Conservation (phyloP, 2,329 filamentous ascomycete species). For the Penicillium sp. region DNA sequence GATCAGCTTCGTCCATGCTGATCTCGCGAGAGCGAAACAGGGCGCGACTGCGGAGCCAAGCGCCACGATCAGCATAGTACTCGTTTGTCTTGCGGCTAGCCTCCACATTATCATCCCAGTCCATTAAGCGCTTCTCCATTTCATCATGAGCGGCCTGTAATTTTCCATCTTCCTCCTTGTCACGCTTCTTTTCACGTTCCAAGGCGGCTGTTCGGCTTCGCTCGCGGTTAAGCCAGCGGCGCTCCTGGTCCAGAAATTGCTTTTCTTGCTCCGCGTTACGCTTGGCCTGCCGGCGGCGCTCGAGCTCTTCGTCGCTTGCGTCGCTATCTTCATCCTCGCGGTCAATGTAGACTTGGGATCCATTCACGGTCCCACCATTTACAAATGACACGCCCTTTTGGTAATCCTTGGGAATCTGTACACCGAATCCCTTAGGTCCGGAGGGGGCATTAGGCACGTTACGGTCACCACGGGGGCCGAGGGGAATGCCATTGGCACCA, state of each 20-base stretch:
- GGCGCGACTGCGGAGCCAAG: constrained; percentile 81
- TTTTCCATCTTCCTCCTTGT: constrained; percentile 72
- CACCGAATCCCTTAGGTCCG: constrained; percentile 65
- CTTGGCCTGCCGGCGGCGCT: constrained; percentile 71
- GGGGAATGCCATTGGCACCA: constrained; percentile 73
- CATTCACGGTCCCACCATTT: constrained; percentile 72
- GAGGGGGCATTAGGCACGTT: constrained; percentile 75
- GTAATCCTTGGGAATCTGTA: constrained; percentile 69
- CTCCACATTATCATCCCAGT: constrained; percentile 93
- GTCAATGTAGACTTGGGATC: constrained; percentile 57
- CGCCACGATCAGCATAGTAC: constrained; percentile 84
- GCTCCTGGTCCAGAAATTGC: constrained; percentile 79
- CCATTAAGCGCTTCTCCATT: constrained; percentile 70
- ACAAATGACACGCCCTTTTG: constrained; percentile 82
- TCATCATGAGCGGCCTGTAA: constrained; percentile 66
- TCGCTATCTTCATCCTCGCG: constrained; percentile 85
- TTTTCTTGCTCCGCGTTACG: constrained; percentile 77
- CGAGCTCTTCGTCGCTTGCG: constrained; percentile 83
- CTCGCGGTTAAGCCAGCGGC: constrained; percentile 89
- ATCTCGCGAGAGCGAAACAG: constrained; percentile 74
- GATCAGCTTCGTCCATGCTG: constrained; percentile 79
- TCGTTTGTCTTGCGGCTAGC: constrained; percentile 69
- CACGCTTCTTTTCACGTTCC: constrained; percentile 79
- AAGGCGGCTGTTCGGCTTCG: constrained; percentile 80
- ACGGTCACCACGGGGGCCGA: constrained; percentile 70